A percentile compares a stretch with the other conserved stretches of the same genome.
These are phyloP conservation scores for Calocybe cyanea DNA, from an alignment of 768 basidiomycete species.

Conservation along the genomic window DNA sequence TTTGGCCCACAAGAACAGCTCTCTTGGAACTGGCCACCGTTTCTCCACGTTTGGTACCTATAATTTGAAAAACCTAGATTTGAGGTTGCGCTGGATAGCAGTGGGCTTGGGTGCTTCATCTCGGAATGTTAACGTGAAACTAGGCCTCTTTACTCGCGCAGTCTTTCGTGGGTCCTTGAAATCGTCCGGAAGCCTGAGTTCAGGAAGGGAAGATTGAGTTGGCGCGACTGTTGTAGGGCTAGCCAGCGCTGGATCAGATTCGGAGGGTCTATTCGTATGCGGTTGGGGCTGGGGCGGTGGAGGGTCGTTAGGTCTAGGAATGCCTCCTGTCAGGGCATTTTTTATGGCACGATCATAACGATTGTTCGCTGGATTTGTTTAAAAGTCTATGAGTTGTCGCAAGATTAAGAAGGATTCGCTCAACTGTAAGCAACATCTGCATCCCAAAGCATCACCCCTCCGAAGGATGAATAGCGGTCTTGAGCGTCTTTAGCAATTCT, in stretches of 20 bases:
- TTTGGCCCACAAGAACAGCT: too few relatives aligned
- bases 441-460: constrained; percentile 52
- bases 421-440: constrained; percentile 37
- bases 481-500: constrained; percentile 40
- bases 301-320: constrained; percentile 7
- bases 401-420: constrained; percentile 24
- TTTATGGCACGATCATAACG: constrained; percentile 50
- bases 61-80: constrained; percentile 26
- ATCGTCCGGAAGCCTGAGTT: constrained; percentile 11
- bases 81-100: constrained; percentile 9
- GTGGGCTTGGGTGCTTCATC: constrained; percentile 6
- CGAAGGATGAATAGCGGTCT: constrained; percentile 54
- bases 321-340: constrained; percentile 32
- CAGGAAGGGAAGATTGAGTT: constrained; percentile 8
- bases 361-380: constrained; percentile 32
- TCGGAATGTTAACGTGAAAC: constrained; percentile 14
- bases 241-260: background rate
- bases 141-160: constrained; percentile 30
- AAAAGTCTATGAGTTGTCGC: background rate
- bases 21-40: too few relatives aligned
- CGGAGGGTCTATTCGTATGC: constrained; percentile 2
- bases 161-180: constrained; percentile 30
- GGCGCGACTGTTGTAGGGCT: background rate
- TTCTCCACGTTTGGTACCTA: constrained; percentile 5
- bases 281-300: background rate